phyloP scores from a whole-genome alignment of 2,329 filamentous ascomycete genomes.

The Fusarium xylarioides region DNA sequence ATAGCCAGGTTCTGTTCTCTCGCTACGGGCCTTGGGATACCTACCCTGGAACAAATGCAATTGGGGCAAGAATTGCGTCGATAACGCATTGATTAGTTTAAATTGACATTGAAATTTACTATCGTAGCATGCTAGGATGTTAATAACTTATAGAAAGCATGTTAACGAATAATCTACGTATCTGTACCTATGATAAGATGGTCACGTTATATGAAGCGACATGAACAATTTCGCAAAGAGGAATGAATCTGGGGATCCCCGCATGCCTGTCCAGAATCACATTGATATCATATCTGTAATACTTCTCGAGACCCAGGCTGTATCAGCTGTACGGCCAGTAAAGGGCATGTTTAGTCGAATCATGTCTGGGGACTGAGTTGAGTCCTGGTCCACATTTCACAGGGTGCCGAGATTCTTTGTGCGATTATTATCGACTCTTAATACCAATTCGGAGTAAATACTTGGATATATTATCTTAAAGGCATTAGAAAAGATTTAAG shows the following conservation, averaged over 20 bases:
- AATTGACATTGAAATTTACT: neutral
- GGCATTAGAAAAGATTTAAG: neutral
- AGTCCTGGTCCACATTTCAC: neutral
- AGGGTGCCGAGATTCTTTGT: neutral
- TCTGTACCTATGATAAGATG: neutral
- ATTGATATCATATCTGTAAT: neutral
- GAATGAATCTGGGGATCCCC: neutral
- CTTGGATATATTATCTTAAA: neutral
- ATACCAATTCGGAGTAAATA: neutral
- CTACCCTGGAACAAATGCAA: conserved; percentile 18
- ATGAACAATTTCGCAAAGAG: neutral
- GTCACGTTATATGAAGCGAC: neutral
- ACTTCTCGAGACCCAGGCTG: neutral
- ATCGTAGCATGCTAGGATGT: neutral
- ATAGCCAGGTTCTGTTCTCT: neutral
- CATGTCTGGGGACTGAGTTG: neutral
- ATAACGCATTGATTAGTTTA: neutral
- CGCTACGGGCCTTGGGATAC: neutral
- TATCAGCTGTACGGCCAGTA: neutral
- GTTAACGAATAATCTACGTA: neutral
- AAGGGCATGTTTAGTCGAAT: neutral
- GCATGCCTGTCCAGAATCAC: neutral
- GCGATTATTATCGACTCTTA: neutral
- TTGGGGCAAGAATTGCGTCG: neutral
- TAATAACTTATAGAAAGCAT: neutral